These are phyloP conservation scores for Clausena lansium DNA, from an alignment of 345 rosid genomes.

Conservation along the genomic window DNA sequence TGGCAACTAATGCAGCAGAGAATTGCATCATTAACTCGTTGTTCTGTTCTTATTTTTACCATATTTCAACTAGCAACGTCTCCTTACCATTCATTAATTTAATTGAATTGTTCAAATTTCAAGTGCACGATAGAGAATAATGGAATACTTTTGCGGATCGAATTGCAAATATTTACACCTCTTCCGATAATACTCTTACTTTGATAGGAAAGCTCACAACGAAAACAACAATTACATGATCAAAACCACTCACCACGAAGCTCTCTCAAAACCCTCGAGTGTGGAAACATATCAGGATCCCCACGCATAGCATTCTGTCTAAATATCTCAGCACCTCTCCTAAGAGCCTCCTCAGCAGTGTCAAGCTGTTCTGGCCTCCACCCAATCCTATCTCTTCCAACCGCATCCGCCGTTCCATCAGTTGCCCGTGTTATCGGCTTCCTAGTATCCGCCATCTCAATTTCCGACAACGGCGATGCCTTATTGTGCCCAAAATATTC, in stretches of 20 bases:
- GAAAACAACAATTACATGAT: neutral
- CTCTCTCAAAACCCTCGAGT: constrained; percentile 59
- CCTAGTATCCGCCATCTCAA: constrained; percentile 64
- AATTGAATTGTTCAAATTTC: no score
- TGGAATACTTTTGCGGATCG: no score
- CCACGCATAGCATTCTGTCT: constrained; percentile 67
- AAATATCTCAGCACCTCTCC: constrained; percentile 57
- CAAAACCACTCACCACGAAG: constrained; percentile 63
- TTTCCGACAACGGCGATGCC: constrained; percentile 72
- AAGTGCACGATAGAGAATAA: no score
- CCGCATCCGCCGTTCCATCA: constrained; percentile 41
- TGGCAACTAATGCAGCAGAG: no score
- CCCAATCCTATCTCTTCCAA: constrained; percentile 35
- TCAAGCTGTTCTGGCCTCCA: constrained; percentile 84
- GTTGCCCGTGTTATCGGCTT: constrained; percentile 77
- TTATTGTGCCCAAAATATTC: constrained; percentile 55
- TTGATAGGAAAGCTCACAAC: no score
- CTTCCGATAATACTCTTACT: no score
- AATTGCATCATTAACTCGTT: no score
- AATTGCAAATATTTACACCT: no score
- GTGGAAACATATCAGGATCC: constrained; percentile 66
- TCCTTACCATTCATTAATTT: no score
- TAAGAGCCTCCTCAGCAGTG: constrained; percentile 69
- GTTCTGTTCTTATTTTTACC: no score
- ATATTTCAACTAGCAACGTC: no score